These are phyloP conservation scores for Apiospora arundinis DNA, from an alignment of 2,329 filamentous ascomycete species.

Conservation along the genomic window DNA sequence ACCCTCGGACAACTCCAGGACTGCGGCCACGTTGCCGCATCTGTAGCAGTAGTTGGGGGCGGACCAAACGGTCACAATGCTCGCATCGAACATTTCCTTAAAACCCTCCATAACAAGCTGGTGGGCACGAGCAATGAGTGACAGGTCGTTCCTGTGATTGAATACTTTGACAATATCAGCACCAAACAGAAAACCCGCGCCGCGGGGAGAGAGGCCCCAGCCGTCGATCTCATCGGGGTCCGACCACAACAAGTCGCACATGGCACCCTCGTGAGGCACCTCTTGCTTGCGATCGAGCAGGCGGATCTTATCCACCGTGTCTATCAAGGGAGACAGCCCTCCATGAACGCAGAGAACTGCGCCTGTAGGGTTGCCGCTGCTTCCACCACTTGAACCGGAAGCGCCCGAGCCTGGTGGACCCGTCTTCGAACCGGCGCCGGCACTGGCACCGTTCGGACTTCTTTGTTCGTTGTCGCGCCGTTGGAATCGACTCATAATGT, in stretches of 20 bases:
- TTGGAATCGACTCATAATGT: slow-evolving; percentile 76
- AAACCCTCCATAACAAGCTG: slow-evolving; percentile 99
- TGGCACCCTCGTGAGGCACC: slow-evolving; percentile 96
- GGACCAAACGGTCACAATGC: slow-evolving; percentile 98
- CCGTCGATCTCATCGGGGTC: slow-evolving; percentile 98
- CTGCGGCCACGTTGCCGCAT: slow-evolving; percentile 94
- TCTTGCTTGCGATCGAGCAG: slow-evolving; percentile 96
- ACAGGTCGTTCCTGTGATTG: slow-evolving; percentile 92
- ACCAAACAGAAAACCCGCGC: slow-evolving; percentile 94
- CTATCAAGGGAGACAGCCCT: slow-evolving; percentile 87
- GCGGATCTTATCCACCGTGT: slow-evolving; percentile 94
- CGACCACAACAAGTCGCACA: slow-evolving; percentile 98
- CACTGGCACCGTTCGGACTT: slow-evolving; percentile 37
- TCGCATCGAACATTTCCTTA: slow-evolving; percentile 98
- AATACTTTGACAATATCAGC: slow-evolving; percentile 95
- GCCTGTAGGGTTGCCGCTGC: slow-evolving; percentile 72
- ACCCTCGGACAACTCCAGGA: slow-evolving; percentile 91
- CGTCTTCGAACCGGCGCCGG: slow-evolving; percentile 54
- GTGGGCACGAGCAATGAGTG: slow-evolving; percentile 90
- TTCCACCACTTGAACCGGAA: slow-evolving; percentile 69
- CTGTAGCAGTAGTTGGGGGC: slow-evolving; percentile 97
- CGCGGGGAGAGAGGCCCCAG: slow-evolving; percentile 92
- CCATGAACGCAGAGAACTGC: slow-evolving; percentile 96
- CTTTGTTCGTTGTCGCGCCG: slow-evolving; percentile 48
- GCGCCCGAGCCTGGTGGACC: slow-evolving; percentile 83